Conservation (phyloP, 106 monocot species). For the Dendrobium catenatum region DNA sequence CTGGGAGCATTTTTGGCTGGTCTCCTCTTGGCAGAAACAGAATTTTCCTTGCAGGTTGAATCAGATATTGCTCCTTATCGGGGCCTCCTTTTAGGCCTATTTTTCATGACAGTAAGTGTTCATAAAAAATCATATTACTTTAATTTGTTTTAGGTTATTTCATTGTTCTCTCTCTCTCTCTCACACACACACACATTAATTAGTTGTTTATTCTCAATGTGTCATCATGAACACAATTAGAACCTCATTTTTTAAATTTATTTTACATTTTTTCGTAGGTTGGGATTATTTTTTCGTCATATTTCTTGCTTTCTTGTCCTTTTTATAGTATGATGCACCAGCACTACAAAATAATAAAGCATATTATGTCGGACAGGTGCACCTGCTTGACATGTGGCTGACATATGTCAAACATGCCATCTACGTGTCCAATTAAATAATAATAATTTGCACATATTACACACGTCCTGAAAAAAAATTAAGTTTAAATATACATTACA, state of each 20-base stretch:
- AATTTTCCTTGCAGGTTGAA: constrained; percentile 99
- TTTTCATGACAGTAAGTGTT: constrained; percentile 98
- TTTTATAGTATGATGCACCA: too few species aligned
- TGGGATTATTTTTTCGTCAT: not conserved
- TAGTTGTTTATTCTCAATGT: not conserved
- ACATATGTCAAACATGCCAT: too few species aligned
- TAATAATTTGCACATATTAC: too few species aligned
- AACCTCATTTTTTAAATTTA: not conserved
- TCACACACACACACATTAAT: too few species aligned
- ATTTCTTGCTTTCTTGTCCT: not conserved
- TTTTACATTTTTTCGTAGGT: not conserved
- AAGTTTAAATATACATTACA: too few species aligned
- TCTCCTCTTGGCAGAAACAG: constrained; percentile 94
- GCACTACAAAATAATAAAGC: too few species aligned
- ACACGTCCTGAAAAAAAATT: too few species aligned
- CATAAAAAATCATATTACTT: not conserved
- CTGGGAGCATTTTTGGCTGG: constrained; percentile 98
- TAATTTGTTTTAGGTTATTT: too few species aligned
- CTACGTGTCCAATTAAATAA: too few species aligned
- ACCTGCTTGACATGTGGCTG: too few species aligned
- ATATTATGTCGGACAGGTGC: too few species aligned
- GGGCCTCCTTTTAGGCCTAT: constrained; percentile 90
- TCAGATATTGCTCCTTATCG: constrained; percentile 99
- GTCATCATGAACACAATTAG: not conserved
- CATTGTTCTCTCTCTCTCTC: too few species aligned